These are phyloP conservation scores for Yarrowia alimentaria DNA, from an alignment of 805 yeast species.

Conservation along the genomic window DNA sequence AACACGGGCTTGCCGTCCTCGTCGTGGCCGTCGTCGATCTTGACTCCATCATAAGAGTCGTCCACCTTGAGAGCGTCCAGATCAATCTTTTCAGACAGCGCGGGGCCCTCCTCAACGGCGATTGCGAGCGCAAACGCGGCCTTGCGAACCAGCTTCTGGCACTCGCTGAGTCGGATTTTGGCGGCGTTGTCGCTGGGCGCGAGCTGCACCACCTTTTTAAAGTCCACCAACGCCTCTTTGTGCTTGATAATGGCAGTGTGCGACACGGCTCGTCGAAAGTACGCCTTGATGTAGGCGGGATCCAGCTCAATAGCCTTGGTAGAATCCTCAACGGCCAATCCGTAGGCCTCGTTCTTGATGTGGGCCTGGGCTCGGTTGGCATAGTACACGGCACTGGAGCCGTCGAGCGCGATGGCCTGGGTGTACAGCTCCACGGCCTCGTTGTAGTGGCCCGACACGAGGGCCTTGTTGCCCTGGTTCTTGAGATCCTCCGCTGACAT, in stretches of 20 bases:
- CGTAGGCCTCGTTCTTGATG: slow-evolving; percentile 81
- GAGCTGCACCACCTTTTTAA: slow-evolving; percentile 57
- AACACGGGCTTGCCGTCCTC: slow-evolving; percentile 40
- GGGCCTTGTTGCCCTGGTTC: slow-evolving; percentile 63
- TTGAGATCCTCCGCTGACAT: slow-evolving; percentile 42
- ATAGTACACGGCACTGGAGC: slow-evolving; percentile 61
- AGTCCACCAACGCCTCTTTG: slow-evolving; percentile 68
- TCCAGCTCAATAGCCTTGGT: slow-evolving; percentile 67
- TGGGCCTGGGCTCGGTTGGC: slow-evolving; percentile 89
- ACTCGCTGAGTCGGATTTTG: slow-evolving; percentile 56
- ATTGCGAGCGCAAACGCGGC: slow-evolving; percentile 86
- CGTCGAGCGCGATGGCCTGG: slow-evolving; percentile 63
- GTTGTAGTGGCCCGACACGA: slow-evolving; percentile 58
- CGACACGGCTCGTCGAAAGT: slow-evolving; percentile 85
- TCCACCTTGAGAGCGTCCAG: slow-evolving; percentile 47
- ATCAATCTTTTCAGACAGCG: slow-evolving; percentile 45
- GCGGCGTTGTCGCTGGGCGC: slow-evolving; percentile 73
- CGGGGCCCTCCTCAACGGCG: slow-evolving; percentile 60
- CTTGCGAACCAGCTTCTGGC: slow-evolving; percentile 63
- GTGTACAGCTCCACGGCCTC: slow-evolving; percentile 68
- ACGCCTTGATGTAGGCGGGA: slow-evolving; percentile 68
- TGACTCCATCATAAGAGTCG: slow-evolving; percentile 59
- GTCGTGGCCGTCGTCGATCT: slow-evolving; percentile 45
- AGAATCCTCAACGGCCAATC: slow-evolving; percentile 79
- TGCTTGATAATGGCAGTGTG: slow-evolving; percentile 72